Base-by-base conservation (phyloP, 2,329 filamentous ascomycete species). In the Cadophora sp. region DNA sequence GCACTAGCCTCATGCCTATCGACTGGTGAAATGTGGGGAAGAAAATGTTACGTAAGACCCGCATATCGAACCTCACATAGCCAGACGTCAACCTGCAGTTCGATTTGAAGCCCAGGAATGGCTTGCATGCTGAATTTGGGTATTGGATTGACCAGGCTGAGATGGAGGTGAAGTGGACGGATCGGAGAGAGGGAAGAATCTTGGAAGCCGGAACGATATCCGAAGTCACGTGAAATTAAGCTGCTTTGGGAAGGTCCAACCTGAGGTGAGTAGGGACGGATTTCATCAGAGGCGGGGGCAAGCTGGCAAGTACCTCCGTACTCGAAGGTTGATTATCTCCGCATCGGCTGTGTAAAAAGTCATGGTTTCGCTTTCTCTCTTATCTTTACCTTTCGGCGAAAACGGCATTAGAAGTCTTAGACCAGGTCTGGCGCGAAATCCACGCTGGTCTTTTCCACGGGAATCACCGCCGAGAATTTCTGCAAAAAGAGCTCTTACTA, bases 11-110 rank as follows among this genome's bases (percentile, higher is more conserved):
- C 26, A 63, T 19, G 50, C 24, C 55, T 59, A 63, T 67, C 66
- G 53, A 43, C 12, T 22, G 29, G 59, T 34, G 31, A 59, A 61
- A 27, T 64, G 59, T 64, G 67, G 67, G 67, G 64, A 61, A 66
- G 67, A 64, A 69, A 63, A 53, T 43, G 60, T 66, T 69, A 69
- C 67, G 67, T 69, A 66, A 69, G 60, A 62, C 6, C 51, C 31
- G 53, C 40, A 27, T 53, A 26, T 14, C 31, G 27, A 53, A 19
- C 24, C 19, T n/a, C 34, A 12, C 9, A 63, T 3, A 29, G 5
- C n/a, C 43, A 40, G 48, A 55, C 61, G 61, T 63, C 46, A 63
- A 31, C 27, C 19, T 26, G 31, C 61, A 53, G 11, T 37, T 53
- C 29, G 26, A 43, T 27, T 59, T 51, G n/a, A 37, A 50, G 37